These are phyloP conservation scores for Candida glucosophila DNA, from an alignment of 1,139 yeast genomes.

Conservation along the genomic window DNA sequence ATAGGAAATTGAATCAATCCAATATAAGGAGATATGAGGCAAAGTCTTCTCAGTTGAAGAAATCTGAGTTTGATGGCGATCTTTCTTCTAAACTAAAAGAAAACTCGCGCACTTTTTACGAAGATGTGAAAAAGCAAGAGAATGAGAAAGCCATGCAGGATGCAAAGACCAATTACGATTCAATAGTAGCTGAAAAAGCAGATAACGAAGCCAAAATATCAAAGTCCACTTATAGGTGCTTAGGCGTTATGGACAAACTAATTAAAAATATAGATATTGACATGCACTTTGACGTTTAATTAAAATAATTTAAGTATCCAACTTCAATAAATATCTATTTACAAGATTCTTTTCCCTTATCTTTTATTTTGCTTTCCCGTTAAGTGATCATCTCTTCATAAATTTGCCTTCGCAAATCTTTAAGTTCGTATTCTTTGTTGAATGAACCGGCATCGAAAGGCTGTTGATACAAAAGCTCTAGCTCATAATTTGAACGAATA, in stretches of 20 bases:
- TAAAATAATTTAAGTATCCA: no score
- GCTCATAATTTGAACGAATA: no score
- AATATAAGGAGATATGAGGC: conserved; percentile 76
- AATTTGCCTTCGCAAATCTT: no score
- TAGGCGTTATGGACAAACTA: conserved; percentile 37
- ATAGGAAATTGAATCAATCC: conserved; percentile 71
- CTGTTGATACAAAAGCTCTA: no score
- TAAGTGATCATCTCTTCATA: no score
- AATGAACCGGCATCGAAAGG: no score
- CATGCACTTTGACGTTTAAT: conserved; percentile 12
- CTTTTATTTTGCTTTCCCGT: no score
- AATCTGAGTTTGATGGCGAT: conserved; percentile 47
- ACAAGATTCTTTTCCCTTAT: no score
- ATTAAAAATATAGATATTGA: conserved; percentile 28
- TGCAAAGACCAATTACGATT: conserved; percentile 28
- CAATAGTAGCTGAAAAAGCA: conserved; percentile 26
- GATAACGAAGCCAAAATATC: conserved; percentile 34
- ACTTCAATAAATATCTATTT: no score
- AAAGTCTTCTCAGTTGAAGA: conserved; percentile 49
- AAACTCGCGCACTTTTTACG: conserved; percentile 74
- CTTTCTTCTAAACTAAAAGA: conserved; percentile 90
- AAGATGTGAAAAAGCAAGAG: conserved; percentile 35
- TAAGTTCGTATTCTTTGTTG: no score
- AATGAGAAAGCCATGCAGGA: conserved; percentile 37
- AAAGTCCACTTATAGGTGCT: conserved; percentile 32